Base-by-base conservation (phyloP, 768 basidiomycete genomes). In the Tylopilus subfusipes region DNA sequence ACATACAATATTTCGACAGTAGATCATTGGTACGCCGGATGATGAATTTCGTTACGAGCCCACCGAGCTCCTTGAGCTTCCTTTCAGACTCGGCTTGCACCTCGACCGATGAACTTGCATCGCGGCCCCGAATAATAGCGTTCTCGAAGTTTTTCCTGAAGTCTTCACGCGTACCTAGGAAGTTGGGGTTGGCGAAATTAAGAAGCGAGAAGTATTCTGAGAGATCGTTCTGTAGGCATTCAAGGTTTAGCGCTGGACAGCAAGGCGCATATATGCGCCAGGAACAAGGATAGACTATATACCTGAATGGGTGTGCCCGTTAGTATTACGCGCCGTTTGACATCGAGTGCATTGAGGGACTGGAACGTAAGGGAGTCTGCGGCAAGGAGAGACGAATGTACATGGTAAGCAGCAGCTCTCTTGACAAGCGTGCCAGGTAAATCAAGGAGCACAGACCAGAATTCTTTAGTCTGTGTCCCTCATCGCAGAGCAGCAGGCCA, bases 61-160 rank as follows among this genome's bases (percentile, higher is more conserved):
- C 82, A 21, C 90, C 90, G 4, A 98, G 82, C 67, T 97, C 93
- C 65, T 93, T 95, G 53, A 96, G 78, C 72, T 95, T 96, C 73
- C 82, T 84, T 74, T 96, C 92, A 55, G 90, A 84, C 56, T 84
- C 76, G n/a, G 82, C 85, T 66, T 93, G 92, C 50, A 83, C 81
- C 39, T 76, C 75, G 40, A 88, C 90, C 33, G 84, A 88, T 13
- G 94, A 93, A 61, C 90, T 83, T 5, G 93, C 83, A 64, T 98
- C 93, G 48, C 94, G 84, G 31, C 94, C 94, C 18, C 91, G 84
- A 54, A 96, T 86, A 56, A 98, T 98, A 38, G 79, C 82, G 56
- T 91, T 85, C 75, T 98, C 94, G 61, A 92, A 98, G 68, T 97
- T 97, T 76, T 94, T 96, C 56, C 92, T 81, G 73, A 98, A 98